These are phyloP conservation scores for Colletotrichum plurivorum DNA, from an alignment of 2,329 filamentous ascomycete species.

Conservation along the genomic window DNA sequence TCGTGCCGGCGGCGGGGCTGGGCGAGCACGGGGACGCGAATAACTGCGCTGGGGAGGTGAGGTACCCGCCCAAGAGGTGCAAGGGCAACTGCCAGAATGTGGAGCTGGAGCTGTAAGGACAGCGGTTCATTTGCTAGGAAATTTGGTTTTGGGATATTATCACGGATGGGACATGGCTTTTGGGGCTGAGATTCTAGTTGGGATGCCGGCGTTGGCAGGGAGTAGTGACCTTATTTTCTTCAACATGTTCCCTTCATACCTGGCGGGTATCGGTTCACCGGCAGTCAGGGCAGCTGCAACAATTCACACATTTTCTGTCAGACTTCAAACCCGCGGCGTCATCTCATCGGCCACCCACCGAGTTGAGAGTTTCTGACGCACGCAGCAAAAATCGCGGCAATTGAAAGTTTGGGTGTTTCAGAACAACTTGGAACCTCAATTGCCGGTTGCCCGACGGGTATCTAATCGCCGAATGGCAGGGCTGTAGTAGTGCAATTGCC, in stretches of 20 bases:
- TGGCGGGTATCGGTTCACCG: no score
- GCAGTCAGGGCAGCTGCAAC: conserved; percentile 1
- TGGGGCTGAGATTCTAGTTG: neutral
- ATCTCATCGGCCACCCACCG: conserved; percentile 4
- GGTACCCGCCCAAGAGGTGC: conserved; percentile 57
- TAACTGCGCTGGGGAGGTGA: conserved; percentile 56
- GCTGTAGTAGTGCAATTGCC: neutral
- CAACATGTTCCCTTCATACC: no score
- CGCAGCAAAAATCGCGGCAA: conserved; percentile 3
- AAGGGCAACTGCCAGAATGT: conserved; percentile 36
- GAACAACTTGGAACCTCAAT: neutral
- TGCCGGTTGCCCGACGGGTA: conserved; percentile 7
- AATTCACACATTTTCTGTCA: neutral
- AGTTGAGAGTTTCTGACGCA: neutral
- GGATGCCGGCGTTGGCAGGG: no score
- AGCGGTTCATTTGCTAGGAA: neutral
- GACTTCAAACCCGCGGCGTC: neutral
- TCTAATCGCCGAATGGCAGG: conserved; percentile 6
- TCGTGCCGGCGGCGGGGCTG: conserved; percentile 57
- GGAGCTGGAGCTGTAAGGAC: conserved; percentile 26
- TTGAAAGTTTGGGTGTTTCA: conserved; percentile 15
- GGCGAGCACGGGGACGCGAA: conserved; percentile 54
- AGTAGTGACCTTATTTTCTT: no score
- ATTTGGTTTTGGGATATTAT: neutral
- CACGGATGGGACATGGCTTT: neutral